These are phyloP conservation scores for Adansonia gregorii DNA, from an alignment of 441 rosid genomes.

Conservation along the genomic window DNA sequence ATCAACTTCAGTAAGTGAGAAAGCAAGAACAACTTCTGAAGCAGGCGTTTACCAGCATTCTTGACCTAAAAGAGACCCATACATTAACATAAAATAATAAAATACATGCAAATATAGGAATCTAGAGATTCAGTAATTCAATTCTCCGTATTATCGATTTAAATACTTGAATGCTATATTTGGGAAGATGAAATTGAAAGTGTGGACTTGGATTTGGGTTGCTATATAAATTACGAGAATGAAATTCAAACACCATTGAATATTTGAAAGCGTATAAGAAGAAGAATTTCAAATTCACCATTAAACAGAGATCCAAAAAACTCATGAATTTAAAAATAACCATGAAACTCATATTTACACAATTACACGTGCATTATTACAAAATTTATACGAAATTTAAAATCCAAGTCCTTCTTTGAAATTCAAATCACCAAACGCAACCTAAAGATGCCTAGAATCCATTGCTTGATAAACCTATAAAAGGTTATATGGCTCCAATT, in stretches of 20 bases:
- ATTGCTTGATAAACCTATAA: background rate
- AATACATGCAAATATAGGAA: background rate
- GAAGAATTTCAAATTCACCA: background rate
- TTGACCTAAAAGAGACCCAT: conserved; percentile 63
- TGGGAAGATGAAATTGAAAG: background rate
- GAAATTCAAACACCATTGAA: background rate
- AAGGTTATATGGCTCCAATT: background rate
- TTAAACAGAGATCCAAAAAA: background rate
- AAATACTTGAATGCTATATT: background rate
- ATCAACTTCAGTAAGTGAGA: conserved; percentile 71
- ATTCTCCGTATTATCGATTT: background rate
- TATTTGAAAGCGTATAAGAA: background rate
- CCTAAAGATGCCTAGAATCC: conserved; percentile 7
- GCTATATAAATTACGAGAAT: background rate
- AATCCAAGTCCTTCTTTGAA: too few species aligned
- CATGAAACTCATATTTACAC: too few species aligned
- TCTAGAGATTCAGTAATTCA: background rate
- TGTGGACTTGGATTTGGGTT: background rate
- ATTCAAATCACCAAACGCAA: too few species aligned
- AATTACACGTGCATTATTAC: too few species aligned
- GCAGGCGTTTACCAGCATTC: conserved; percentile 67
- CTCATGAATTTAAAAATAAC: background rate
- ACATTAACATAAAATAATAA: background rate
- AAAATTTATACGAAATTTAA: too few species aligned
- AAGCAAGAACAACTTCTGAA: conserved; percentile 79